Percentiles rank a stretch among this genome's conserved stretches.
phyloP scores from a whole-genome alignment of 2,329 filamentous ascomycete genomes.

The Huntiella savannae region DNA sequence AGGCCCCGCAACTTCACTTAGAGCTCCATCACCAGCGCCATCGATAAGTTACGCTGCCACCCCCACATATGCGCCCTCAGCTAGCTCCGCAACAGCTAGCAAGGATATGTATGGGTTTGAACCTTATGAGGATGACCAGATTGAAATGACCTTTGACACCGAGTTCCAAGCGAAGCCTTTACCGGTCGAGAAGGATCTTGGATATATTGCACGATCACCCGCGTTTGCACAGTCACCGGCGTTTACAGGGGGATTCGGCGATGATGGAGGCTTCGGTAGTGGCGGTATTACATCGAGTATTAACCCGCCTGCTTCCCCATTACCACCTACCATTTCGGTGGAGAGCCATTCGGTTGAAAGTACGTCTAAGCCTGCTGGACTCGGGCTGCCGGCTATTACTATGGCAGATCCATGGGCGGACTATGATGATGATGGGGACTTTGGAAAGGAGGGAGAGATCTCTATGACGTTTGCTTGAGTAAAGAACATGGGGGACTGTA shows the following conservation, averaged over 20 bases:
- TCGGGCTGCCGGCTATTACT: slow-evolving; percentile 31
- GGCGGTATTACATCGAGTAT: not conserved
- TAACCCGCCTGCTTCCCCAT: slow-evolving; percentile 12
- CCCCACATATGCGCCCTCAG: not conserved
- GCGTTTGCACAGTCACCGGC: slow-evolving; percentile 15
- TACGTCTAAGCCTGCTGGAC: slow-evolving; percentile 14
- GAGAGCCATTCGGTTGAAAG: not conserved
- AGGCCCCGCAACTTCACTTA: slow-evolving; percentile 2
- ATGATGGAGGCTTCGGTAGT: not conserved
- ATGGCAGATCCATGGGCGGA: slow-evolving; percentile 51
- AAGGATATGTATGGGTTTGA: slow-evolving; percentile 10
- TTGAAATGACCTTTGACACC: slow-evolving; percentile 57
- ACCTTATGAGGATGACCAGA: slow-evolving; percentile 24
- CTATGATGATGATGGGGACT: slow-evolving; percentile 36
- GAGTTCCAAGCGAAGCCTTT: slow-evolving; percentile 28
- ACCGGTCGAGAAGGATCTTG: slow-evolving; percentile 17
- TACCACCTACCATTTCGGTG: not conserved
- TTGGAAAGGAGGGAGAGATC: slow-evolving; percentile 56
- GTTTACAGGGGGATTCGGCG: not conserved
- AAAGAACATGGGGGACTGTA: too few species aligned
- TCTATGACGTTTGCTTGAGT: slow-evolving; percentile 60
- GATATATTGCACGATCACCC: slow-evolving; percentile 13
- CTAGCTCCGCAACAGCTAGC: slow-evolving; percentile 1
- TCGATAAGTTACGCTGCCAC: slow-evolving; percentile 4
- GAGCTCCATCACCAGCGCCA: slow-evolving; percentile 4